Base-by-base conservation (phyloP, 345 rosid species). In the Melaleuca alternifolia region DNA sequence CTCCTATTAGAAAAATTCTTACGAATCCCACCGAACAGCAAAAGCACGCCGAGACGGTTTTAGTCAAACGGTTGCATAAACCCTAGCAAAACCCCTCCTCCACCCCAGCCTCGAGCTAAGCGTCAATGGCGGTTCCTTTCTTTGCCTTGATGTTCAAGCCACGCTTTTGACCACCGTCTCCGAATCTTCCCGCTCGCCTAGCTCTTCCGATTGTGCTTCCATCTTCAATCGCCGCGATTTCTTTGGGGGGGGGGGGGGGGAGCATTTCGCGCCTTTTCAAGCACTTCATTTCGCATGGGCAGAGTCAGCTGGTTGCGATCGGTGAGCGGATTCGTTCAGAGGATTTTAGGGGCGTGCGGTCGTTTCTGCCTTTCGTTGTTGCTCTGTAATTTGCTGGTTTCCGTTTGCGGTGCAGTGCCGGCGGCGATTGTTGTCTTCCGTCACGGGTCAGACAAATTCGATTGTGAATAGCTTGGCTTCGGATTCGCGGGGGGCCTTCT, bases 241-340 rank as follows among this genome's bases (percentile, higher is more conserved):
- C 11, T 11, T n/a, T n/a, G n/a, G n/a, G n/a, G n/a, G n/a, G n/a
- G n/a, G n/a, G n/a, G n/a, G n/a, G 21, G 79, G 79, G 48, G 48
- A 14, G 11, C 76, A 2, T 62, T 37, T 30, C 41, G 44, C 21
- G 23, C 44, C 76, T 62, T 62, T 62, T 0, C 76, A 9, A 14
- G 76, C 4, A 37, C 16, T 85, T 59, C 18, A 30, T 59, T 57
- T 82, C 83, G 81, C 51, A 90, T 95, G 99, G 85, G 90, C 89
- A 91, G 93, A 90, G 90, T 90, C 88, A 87, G 89, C 85, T 93
- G 91, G 95, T 90, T 95, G 59, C 82, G 88, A 48, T 88, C 88
- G 71, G 97, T 94, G 86, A 90, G 94, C 89, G 20, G 28, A 16
- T 57, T 51, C 88, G 75, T 28, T 30, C 18, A 2, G 48, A 61